Percentiles rank a stretch among this genome's conserved stretches.
Conservation (phyloP, 2,329 filamentous ascomycete genomes). For the Xylaria sp. region DNA sequence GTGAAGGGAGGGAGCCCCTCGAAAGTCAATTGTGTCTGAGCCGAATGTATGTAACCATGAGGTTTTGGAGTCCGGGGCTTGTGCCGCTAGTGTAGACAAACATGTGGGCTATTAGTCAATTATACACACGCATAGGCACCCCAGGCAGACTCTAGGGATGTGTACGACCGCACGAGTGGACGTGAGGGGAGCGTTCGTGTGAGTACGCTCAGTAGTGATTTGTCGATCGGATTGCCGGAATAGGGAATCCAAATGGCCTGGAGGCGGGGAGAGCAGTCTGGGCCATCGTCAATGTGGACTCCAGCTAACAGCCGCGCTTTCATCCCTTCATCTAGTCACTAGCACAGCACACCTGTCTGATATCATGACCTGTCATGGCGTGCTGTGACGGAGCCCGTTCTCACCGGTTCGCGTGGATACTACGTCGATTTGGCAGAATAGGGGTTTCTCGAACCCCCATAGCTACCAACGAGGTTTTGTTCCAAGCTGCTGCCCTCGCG, state of each 20-base stretch:
- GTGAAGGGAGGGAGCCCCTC: constrained; percentile 14
- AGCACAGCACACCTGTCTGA: not conserved
- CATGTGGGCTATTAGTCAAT: constrained; percentile 22
- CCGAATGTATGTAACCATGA: constrained; percentile 21
- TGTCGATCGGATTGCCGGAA: constrained; percentile 42
- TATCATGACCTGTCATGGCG: constrained; percentile 18
- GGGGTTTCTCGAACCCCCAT: constrained; percentile 1
- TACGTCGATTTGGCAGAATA: constrained; percentile 18
- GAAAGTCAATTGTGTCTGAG: not conserved
- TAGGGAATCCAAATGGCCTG: constrained; percentile 36
- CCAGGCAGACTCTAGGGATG: constrained; percentile 10
- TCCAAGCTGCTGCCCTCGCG: not conserved
- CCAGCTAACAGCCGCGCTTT: not conserved
- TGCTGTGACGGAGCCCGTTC: not conserved
- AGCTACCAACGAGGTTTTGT: not conserved
- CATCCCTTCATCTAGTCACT: not conserved
- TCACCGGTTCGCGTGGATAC: constrained; percentile 16
- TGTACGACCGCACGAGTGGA: constrained; percentile 24
- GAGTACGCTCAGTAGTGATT: not conserved
- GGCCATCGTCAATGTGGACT: constrained; percentile 24
- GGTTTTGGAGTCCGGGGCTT: constrained; percentile 27
- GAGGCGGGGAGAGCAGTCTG: constrained; percentile 35
- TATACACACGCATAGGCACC: not conserved
- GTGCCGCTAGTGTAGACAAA: constrained; percentile 12
- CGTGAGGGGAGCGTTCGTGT: constrained; percentile 9